Evolutionary conservation across 257 asterid species (phyloP).

Genomic region (Jaltomata sinuosa): DNA sequence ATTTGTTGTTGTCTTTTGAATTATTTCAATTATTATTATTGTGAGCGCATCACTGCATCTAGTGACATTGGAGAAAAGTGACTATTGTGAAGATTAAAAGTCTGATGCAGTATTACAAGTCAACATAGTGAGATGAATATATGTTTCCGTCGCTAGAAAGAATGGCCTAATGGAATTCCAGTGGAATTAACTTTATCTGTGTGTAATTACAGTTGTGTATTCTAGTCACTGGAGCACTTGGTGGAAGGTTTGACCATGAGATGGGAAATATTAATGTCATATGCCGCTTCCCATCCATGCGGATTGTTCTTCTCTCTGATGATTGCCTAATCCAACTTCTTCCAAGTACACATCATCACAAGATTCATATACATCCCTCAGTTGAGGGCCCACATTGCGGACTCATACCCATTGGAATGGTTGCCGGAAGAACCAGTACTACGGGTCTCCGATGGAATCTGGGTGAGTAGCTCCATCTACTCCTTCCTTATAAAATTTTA

Average conservation of each 20-base stretch:
- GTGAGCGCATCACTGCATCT: neutral
- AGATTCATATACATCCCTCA: constrained; percentile 47
- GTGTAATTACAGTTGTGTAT: constrained; percentile 51
- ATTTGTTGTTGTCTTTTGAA: neutral
- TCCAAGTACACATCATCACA: constrained; percentile 55
- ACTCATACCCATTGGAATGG: constrained; percentile 61
- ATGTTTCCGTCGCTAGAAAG: neutral
- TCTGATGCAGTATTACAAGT: neutral
- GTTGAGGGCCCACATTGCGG: constrained; percentile 93
- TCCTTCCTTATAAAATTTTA: neutral
- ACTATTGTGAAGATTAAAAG: too few species aligned
- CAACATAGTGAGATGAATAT: neutral
- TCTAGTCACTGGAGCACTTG: constrained; percentile 91
- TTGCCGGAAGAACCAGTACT: constrained; percentile 58
- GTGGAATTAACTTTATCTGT: neutral
- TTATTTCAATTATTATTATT: neutral
- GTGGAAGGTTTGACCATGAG: constrained; percentile 98
- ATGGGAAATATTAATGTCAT: constrained; percentile 76
- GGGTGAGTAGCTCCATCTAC: constrained; percentile 33
- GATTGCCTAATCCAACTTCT: constrained; percentile 90
- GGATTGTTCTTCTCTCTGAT: constrained; percentile 68
- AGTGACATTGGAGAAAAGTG: neutral
- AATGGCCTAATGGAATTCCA: neutral
- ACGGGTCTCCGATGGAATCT: constrained; percentile 92
- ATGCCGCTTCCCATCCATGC: constrained; percentile 48